Evolutionary conservation across 2,329 filamentous ascomycete genomes (phyloP).

Genomic region (Polychaeton citri): DNA sequence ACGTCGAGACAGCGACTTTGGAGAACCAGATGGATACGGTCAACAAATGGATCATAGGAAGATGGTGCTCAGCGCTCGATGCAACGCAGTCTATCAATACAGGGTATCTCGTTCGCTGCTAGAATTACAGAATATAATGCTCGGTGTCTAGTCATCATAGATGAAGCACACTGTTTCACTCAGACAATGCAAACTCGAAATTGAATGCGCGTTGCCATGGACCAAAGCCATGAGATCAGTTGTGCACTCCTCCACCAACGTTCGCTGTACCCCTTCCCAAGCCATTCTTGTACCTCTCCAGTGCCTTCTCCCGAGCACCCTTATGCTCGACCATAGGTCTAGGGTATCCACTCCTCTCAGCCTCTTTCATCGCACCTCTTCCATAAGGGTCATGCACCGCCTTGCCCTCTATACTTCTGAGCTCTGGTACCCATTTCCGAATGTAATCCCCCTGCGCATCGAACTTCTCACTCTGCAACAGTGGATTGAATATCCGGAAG

Average conservation of each 20-base stretch:
- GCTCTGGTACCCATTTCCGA: conserved; percentile 66
- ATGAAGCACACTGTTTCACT: no score
- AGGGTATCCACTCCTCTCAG: conserved; percentile 59
- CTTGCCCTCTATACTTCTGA: conserved; percentile 48
- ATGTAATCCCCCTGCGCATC: conserved; percentile 70
- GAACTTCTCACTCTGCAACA: conserved; percentile 76
- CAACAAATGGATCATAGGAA: no score
- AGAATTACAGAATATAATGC: no score
- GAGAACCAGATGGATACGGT: no score
- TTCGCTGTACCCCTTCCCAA: conserved; percentile 38
- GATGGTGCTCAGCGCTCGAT: no score
- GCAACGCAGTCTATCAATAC: no score
- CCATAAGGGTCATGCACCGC: conserved; percentile 73
- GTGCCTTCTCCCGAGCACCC: conserved; percentile 49
- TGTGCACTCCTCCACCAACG: conserved; percentile 20
- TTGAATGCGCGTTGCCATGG: no score
- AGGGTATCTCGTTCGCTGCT: no score
- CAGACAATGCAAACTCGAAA: no score
- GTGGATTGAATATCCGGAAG: conserved; percentile 79
- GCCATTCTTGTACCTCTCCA: conserved; percentile 57
- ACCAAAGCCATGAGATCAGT: no score
- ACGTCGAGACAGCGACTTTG: no score
- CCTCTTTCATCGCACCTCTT: conserved; percentile 45
- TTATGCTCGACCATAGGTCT: conserved; percentile 63
- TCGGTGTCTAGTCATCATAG: no score